Percentiles rank a stretch among this genome's conserved stretches.
phyloP scores from a whole-genome alignment of 2,329 filamentous ascomycete genomes.

The Neonectria ditissima region DNA sequence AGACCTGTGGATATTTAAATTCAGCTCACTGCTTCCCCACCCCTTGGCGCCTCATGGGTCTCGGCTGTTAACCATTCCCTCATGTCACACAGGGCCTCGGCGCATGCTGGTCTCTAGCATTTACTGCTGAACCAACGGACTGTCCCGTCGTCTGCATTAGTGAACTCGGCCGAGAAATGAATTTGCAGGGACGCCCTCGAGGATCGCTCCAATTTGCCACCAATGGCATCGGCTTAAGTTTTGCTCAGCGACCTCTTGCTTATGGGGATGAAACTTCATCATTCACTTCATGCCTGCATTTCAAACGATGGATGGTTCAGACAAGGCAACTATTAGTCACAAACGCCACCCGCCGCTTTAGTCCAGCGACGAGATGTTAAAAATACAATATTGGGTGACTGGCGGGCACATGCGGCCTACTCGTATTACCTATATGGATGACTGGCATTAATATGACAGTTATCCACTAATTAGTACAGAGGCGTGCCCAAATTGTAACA shows the following conservation, averaged over 20 bases:
- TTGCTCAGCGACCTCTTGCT: background rate
- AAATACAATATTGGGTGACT: too few relatives aligned
- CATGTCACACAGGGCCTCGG: slow-evolving; percentile 15
- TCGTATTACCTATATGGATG: background rate
- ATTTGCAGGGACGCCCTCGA: background rate
- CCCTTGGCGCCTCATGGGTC: slow-evolving; percentile 14
- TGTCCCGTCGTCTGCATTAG: background rate
- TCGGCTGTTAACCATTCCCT: background rate
- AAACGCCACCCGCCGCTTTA: too few relatives aligned
- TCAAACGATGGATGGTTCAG: background rate
- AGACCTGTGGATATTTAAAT: background rate
- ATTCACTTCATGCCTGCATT: background rate
- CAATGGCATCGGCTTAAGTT: background rate
- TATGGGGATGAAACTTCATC: background rate
- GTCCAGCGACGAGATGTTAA: too few relatives aligned
- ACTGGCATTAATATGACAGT: background rate
- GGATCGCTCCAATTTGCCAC: background rate
- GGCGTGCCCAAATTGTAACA: too few relatives aligned
- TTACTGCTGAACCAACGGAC: background rate
- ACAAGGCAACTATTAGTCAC: background rate
- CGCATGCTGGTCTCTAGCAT: slow-evolving; percentile 1
- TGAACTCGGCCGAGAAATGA: background rate
- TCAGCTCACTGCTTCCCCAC: slow-evolving; percentile 17
- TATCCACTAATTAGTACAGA: background rate
- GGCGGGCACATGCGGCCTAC: too few relatives aligned